These are phyloP conservation scores for Eucalyptus grandis DNA, from an alignment of 345 rosid genomes.

Conservation along the genomic window DNA sequence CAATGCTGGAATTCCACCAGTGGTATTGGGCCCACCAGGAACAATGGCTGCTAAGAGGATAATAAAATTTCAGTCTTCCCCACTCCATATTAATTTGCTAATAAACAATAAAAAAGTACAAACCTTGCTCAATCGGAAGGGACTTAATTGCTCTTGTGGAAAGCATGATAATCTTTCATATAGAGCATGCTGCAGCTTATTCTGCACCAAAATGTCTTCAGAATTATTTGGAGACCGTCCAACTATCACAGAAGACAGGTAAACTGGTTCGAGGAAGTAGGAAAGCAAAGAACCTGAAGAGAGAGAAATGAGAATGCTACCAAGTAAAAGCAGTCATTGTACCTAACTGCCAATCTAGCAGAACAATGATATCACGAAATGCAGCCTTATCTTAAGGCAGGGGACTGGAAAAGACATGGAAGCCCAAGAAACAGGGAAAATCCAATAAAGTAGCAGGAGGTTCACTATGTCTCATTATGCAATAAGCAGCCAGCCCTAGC, in stretches of 20 bases:
- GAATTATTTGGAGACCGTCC: conserved; percentile 37
- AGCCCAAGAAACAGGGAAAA: not conserved
- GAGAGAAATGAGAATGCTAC: conserved; percentile 1
- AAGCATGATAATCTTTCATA: conserved; percentile 35
- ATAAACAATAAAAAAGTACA: not conserved
- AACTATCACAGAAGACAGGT: conserved; percentile 62
- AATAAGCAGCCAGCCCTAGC: not conserved
- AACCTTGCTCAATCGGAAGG: conserved; percentile 61
- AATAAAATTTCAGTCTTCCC: not conserved
- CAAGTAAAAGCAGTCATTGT: not conserved
- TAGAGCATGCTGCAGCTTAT: conserved; percentile 42
- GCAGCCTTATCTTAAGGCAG: not conserved
- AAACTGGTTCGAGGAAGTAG: conserved; percentile 56
- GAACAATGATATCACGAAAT: not conserved
- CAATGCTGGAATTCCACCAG: conserved; percentile 79
- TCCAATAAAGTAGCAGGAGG: not conserved
- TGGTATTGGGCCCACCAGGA: conserved; percentile 58
- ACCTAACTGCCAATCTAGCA: not conserved
- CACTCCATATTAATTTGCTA: not conserved
- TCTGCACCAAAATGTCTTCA: conserved; percentile 22
- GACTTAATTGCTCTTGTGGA: conserved; percentile 18
- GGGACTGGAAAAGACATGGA: not conserved
- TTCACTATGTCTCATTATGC: not conserved
- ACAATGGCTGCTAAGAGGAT: conserved; percentile 48
- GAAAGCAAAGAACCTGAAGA: conserved; percentile 71